Base-by-base conservation (phyloP, 1,284 basidiomycete genomes). In the Austroboletus rostrupii region DNA sequence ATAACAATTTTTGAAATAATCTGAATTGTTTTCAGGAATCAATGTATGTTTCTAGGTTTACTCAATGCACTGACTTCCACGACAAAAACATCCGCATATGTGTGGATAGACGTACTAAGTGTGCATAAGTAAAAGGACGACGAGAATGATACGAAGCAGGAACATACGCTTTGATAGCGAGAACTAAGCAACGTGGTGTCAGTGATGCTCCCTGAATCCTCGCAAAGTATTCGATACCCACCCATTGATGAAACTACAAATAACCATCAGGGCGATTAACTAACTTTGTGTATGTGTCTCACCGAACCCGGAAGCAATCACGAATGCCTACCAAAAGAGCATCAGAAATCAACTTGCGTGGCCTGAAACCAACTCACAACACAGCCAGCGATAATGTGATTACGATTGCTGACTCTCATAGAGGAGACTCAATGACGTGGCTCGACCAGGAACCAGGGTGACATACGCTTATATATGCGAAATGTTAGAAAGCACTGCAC, bases 261-360 rank as follows among this genome's bases (percentile, higher is more conserved):
- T 17, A n/a, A 3, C 9, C 16, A 8, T 53, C 35, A 61, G 47
- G 47, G 37, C 20, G 36, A 21, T 17, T 10, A 9, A 17, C 23
- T 37, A 26, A 21, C 6, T 39, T 9, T 23, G 5, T 32, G 14
- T 17, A 43, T 14, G 19, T 14, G 9, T 55, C 73, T 48, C 57
- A 78, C 81, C 68, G 51, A 81, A 81, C 62, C 81, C 76, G 16
- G 65, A 71, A 11, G 75, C 23, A 21, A 82, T 71, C 10, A 82
- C 53, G 21, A 33, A 3, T 50, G 59, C 41, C 62, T 64, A 28
- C n/a, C n/a, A 33, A 31, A 45, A 23, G 7, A 2, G 14, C 0
- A 37, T 16, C 46, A 29, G 33, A 35, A 5, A 19, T 19, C 6
- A 17, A 13, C 4, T 12, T 13, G 17, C 16, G 12, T 10, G 5